Evolutionary conservation across 73 alveolate genomes (phyloP), one percentile per base, ranked within the genome.

Genomic region (Paramecium bursaria): DNA sequence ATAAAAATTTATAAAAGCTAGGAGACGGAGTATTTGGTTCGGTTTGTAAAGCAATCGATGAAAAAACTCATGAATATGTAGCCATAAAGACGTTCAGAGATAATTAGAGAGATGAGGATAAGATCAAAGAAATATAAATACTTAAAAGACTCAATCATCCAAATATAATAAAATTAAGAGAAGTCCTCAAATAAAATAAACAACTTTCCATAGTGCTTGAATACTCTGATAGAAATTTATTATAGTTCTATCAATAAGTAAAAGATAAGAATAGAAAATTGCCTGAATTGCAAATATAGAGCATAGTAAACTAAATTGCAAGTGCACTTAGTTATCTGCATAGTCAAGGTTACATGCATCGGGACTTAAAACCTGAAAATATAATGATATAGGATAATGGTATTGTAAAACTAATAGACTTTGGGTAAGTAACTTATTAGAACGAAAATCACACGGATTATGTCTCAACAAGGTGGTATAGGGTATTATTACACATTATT

Each of bases 1-100:
- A 67, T 67, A 67, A 67, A 67, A 67, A 53, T 25, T 39, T 67
- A 31, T 19, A 31, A 47, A 67, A 67, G 33, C 44, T 67, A 67
- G 82, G 82, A 39, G 82, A 67, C 44, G 82, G 82, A 39, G 82
- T 67, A 9, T 67, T 67, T 42, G 82, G 82, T 6, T 39, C 60
- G 33, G 82, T 67, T 10, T 21, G 46, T 0, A 67, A 67, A 21
- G 82, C 82, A 21, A 44, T 67, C 9, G 82, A 67, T 67, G 82
- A 67, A 67, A 42, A 57, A 67, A 67, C 82, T 30, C 27, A 67
- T 21, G 82, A 67, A n/a, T 35, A 39, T 35, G 82, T 67, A 6
- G 82, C 82, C 4, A 67, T 67, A 39, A 67, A 67, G 39, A 25
- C 60, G 5, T 67, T 39, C 44, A n/a, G 82, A 1, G 82, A 67